These are phyloP conservation scores for Didymella exigua DNA, from an alignment of 2,329 filamentous ascomycete genomes.

Conservation along the genomic window DNA sequence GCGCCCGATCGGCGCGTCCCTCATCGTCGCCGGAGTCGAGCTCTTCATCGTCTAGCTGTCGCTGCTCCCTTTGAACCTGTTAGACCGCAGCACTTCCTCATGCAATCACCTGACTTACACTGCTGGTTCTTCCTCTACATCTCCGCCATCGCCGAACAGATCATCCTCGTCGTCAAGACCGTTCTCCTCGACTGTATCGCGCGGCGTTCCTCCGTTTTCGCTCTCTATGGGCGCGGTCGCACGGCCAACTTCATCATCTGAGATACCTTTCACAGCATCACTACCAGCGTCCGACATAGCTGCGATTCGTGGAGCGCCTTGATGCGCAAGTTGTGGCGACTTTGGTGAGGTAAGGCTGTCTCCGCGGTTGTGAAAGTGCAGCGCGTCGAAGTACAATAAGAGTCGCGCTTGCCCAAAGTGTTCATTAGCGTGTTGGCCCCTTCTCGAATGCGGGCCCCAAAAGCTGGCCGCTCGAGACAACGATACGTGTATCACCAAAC, in stretches of 20 bases:
- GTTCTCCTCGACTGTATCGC: slow-evolving; percentile 41
- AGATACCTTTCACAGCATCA: slow-evolving; percentile 27
- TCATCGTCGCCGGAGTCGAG: slow-evolving; percentile 67
- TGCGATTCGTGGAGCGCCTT: slow-evolving; percentile 8
- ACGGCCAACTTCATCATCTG: slow-evolving; percentile 44
- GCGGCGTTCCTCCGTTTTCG: slow-evolving; percentile 36
- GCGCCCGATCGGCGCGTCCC: slow-evolving; percentile 65
- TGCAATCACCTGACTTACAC: slow-evolving; percentile 32
- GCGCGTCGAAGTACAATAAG: slow-evolving; percentile 5
- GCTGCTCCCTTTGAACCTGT: slow-evolving; percentile 40
- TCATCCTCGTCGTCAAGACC: slow-evolving; percentile 48
- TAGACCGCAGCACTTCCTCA: slow-evolving; percentile 21
- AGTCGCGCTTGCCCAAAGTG: slow-evolving; percentile 27
- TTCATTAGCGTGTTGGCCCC: slow-evolving; percentile 34
- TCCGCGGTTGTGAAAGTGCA: background rate
- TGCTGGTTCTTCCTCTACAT: slow-evolving; percentile 39
- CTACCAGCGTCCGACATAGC: slow-evolving; percentile 47
- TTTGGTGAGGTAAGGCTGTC: background rate
- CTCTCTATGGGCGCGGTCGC: slow-evolving; percentile 39
- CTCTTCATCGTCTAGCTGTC: slow-evolving; percentile 66
- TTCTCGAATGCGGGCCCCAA: slow-evolving; percentile 40
- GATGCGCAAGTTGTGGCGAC: slow-evolving; percentile 4
- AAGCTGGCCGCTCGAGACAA: slow-evolving; percentile 34
- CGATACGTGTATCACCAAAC: slow-evolving; percentile 36
- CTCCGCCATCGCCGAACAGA: slow-evolving; percentile 54